Evolutionary conservation across 192 early-diverging fungal genomes (phyloP).

Genomic region (Gamsiella multidivaricata): DNA sequence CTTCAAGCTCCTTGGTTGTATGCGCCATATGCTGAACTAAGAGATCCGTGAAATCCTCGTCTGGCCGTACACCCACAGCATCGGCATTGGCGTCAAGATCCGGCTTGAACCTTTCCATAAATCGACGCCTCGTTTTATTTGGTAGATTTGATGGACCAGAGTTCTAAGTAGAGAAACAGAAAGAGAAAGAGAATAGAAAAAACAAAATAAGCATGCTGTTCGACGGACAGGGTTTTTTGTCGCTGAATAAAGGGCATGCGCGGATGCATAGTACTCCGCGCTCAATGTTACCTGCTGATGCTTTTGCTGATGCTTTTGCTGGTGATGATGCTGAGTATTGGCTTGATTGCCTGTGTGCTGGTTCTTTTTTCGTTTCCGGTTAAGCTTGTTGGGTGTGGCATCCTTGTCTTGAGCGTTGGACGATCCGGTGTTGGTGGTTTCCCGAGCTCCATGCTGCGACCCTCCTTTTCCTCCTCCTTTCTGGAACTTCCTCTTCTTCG

Average conservation of each 20-base stretch:
- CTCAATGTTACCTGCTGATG: neutral
- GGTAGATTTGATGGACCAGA: too few relatives aligned
- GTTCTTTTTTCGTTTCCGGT: neutral
- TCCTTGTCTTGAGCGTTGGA: too few relatives aligned
- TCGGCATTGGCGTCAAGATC: constrained; percentile 37
- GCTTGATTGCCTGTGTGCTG: neutral
- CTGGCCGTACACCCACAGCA: constrained; percentile 25
- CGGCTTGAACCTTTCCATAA: too few relatives aligned
- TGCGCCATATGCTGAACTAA: constrained; percentile 34
- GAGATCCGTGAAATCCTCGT: constrained; percentile 33
- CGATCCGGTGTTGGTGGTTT: too few relatives aligned
- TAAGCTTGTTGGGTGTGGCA: neutral
- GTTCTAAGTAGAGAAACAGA: neutral
- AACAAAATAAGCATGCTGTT: too few relatives aligned
- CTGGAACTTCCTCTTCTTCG: neutral
- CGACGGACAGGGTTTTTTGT: too few relatives aligned
- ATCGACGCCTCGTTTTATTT: too few relatives aligned
- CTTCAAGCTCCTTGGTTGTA: constrained; percentile 33
- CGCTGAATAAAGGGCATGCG: too few relatives aligned
- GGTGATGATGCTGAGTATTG: neutral
- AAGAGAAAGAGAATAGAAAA: neutral
- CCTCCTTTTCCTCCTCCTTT: neutral
- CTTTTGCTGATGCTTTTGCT: neutral
- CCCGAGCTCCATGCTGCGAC: too few relatives aligned
- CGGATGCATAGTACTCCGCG: neutral